Percentiles rank a stretch among this genome's conserved stretches.
Evolutionary conservation across 2,329 filamentous ascomycete genomes (phyloP).

Genomic region (Alternaria solani): DNA sequence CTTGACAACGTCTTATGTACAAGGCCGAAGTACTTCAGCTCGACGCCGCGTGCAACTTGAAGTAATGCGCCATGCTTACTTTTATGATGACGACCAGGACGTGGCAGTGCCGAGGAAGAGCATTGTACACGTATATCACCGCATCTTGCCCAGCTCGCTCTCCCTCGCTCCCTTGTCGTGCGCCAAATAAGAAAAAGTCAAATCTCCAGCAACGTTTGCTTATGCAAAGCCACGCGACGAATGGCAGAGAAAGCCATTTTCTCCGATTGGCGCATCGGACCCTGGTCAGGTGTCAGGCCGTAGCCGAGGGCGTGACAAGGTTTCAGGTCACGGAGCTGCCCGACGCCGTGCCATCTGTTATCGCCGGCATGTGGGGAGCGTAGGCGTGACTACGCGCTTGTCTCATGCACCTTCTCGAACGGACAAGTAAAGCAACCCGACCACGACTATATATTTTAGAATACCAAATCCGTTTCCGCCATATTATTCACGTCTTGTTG

Average conservation of each 20-base stretch:
- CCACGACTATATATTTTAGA: neutral
- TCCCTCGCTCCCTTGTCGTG: constrained; percentile 2
- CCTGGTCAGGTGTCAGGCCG: constrained; percentile 4
- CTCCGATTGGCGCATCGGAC: constrained; percentile 17
- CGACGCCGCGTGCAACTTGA: neutral
- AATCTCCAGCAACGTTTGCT: constrained; percentile 1
- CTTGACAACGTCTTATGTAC: neutral
- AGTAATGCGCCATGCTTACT: neutral
- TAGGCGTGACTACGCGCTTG: constrained; percentile 6
- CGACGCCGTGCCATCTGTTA: constrained; percentile 15
- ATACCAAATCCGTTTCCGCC: neutral
- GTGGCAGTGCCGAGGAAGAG: neutral
- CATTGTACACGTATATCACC: neutral
- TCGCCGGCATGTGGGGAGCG: constrained; percentile 14
- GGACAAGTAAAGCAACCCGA: constrained; percentile 10
- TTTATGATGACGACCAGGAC: neutral
- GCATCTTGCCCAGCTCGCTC: neutral
- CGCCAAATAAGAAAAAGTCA: constrained; percentile 7
- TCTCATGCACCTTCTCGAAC: constrained; percentile 18
- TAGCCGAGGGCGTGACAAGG: constrained; percentile 4
- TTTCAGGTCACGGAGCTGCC: constrained; percentile 17
- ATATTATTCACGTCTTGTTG: neutral
- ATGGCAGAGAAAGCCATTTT: constrained; percentile 6
- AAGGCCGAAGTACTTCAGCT: neutral
- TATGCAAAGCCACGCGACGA: neutral